Evolutionary conservation across 2,329 filamentous ascomycete genomes (phyloP).

Genomic region (Fusarium proliferatum): DNA sequence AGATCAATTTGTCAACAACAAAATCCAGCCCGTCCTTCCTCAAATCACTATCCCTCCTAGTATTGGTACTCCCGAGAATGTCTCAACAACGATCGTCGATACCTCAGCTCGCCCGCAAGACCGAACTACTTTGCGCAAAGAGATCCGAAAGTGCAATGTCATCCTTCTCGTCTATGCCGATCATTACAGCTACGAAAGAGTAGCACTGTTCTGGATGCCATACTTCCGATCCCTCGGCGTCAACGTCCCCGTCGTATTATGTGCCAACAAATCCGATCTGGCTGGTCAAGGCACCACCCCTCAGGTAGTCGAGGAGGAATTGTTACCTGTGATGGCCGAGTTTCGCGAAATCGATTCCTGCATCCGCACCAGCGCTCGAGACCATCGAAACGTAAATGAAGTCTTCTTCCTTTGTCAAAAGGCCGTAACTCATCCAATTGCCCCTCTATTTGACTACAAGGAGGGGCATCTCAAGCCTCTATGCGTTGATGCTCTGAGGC

Average conservation of each 20-base stretch:
- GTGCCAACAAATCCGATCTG: slow-evolving; percentile 97
- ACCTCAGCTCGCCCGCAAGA: slow-evolving; percentile 96
- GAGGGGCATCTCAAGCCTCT: slow-evolving; percentile 89
- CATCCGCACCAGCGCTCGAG: slow-evolving; percentile 91
- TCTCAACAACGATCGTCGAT: slow-evolving; percentile 97
- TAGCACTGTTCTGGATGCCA: slow-evolving; percentile 98
- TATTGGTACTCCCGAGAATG: slow-evolving; percentile 93
- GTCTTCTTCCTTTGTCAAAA: slow-evolving; percentile 99
- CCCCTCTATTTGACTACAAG: slow-evolving; percentile 96
- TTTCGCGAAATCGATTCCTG: slow-evolving; percentile 99
- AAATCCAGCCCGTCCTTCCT: slow-evolving; percentile 93
- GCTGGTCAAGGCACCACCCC: slow-evolving; percentile 78
- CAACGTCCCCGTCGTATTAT: slow-evolving; percentile 96
- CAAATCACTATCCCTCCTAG: slow-evolving; percentile 95
- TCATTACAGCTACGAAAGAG: slow-evolving; percentile 98
- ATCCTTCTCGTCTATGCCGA: slow-evolving; percentile 97
- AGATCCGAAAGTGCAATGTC: slow-evolving; percentile 96
- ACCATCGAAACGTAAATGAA: slow-evolving; percentile 94
- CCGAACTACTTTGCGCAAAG: slow-evolving; percentile 87
- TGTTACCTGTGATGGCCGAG: slow-evolving; percentile 97
- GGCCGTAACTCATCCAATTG: slow-evolving; percentile 95
- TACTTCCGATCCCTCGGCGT: slow-evolving; percentile 98
- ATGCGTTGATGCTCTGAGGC: slow-evolving; percentile 84
- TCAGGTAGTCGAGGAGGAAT: slow-evolving; percentile 94
- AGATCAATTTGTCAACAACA: slow-evolving; percentile 94